These are phyloP conservation scores for Coemansia sp. DNA, from an alignment of 192 early-diverging fungal species.

Conservation along the genomic window DNA sequence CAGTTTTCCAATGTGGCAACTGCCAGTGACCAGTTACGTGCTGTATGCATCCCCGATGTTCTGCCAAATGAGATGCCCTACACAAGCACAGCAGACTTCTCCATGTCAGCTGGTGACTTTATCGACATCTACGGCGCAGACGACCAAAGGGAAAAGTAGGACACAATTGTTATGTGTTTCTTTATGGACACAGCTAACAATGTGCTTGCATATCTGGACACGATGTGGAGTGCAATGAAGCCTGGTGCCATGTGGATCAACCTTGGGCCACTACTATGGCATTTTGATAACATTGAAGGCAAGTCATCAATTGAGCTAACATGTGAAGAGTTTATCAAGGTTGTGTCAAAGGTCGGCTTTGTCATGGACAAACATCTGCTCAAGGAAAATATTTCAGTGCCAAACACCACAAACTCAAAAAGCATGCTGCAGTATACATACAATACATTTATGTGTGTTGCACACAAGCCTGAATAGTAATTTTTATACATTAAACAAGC, in stretches of 20 bases:
- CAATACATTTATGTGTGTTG: slow-evolving; percentile 52
- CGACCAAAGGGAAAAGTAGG: slow-evolving; percentile 72
- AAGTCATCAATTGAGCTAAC: slow-evolving; percentile 87
- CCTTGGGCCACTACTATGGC: slow-evolving; percentile 86
- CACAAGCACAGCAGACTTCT: slow-evolving; percentile 68
- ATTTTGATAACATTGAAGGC: slow-evolving; percentile 83
- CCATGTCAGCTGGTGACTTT: slow-evolving; percentile 98
- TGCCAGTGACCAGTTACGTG: slow-evolving; percentile 61
- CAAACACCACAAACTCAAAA: slow-evolving; percentile 74
- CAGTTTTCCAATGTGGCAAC: slow-evolving; percentile 78
- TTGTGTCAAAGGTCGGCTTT: slow-evolving; percentile 69
- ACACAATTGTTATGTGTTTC: slow-evolving; percentile 91
- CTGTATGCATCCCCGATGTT: slow-evolving; percentile 82
- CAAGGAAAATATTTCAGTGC: slow-evolving; percentile 60
- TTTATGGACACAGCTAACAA: slow-evolving; percentile 98
- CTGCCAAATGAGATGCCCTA: slow-evolving; percentile 58
- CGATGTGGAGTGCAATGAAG: slow-evolving; percentile 75
- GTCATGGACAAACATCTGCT: slow-evolving; percentile 60
- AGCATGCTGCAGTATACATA: slow-evolving; percentile 86
- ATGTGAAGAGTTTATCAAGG: slow-evolving; percentile 74
- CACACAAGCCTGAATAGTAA: slow-evolving; percentile 36
- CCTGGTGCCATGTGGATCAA: slow-evolving; percentile 84
- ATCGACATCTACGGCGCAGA: slow-evolving; percentile 78
- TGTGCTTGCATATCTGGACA: slow-evolving; percentile 82
- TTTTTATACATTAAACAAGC: not conserved